A percentile compares a stretch with the other conserved stretches of the same genome.
Conservation (phyloP, 1,139 yeast genomes). For the Geotrichum candidum region DNA sequence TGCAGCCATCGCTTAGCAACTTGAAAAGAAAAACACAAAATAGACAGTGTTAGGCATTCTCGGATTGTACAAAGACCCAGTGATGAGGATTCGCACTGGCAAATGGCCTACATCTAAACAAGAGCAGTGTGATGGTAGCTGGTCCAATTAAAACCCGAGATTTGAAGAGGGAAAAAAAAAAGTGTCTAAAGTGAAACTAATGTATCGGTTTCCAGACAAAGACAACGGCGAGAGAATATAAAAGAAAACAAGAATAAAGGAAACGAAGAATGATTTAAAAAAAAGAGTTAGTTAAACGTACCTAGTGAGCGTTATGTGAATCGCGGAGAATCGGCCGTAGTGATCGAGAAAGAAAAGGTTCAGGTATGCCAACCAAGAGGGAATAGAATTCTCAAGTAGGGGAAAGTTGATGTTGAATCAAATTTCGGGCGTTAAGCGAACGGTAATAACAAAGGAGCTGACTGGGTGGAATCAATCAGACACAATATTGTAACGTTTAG, state of each 20-base stretch:
- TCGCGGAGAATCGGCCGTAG: background rate
- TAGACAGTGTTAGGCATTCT: background rate
- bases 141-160: background rate
- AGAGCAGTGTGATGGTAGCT: background rate
- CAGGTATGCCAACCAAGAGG: background rate
- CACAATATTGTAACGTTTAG: background rate
- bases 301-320: background rate
- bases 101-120: background rate
- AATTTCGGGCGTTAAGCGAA: background rate
- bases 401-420: background rate
- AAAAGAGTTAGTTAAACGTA: background rate
- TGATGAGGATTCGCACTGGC: background rate
- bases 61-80: background rate
- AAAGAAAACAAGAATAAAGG: background rate
- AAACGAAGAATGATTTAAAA: background rate
- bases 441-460: background rate
- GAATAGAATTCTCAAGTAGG: background rate
- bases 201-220: background rate
- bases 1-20: background rate
- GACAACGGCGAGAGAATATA: background rate
- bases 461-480: background rate
- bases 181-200: background rate
- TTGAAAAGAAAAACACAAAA: background rate
- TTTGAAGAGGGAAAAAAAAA: background rate
- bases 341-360: background rate